Evolutionary conservation across 345 rosid species (phyloP), one percentile per base, ranked within the genome.

Genomic region (Excoecaria agallocha): DNA sequence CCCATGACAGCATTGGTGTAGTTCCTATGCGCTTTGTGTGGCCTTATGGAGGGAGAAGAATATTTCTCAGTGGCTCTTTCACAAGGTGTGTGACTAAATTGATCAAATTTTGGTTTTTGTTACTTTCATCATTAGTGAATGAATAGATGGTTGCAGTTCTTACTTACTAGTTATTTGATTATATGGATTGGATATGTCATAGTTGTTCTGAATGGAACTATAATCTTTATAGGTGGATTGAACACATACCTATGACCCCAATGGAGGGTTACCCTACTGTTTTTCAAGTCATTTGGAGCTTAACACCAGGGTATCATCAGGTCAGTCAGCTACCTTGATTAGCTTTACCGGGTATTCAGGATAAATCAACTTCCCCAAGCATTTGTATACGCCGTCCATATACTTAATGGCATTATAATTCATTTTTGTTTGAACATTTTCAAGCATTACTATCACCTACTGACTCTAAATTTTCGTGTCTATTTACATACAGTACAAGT

Each of bases 301-400:
- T 92, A 88, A 68, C 91, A 0, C 95, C 93, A 6, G 97, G 97
- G 68, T 85, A 83, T 74, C 97, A 92, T 81, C 90, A 92, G 95
- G 97, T 92, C 76, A 70, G 54, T 73, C 16, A 37, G 24, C 35
- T 70, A 49, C 25, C 37, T 25, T 75, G 59, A 43, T 57, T 59
- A 30, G 20, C 6, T 5, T 46, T 67, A 19, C 7, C 50, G 25
- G 52, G 17, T 13, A 12, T 37, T 55, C 49, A 68, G 5, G n/a
- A 13, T 15, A 15, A 63, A 45, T 25, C 60, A 55, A 50, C 45
- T 73, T 30, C 54, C 50, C 73, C 25, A 22, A 43, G 4, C 46
- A 43, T 25, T 35, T 68, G 70, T 63, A 46, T 39, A 43, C 62
- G 67, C 38, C 63, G 22, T 58, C 5, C 38, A 16, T 52, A 66